A percentile compares a stretch with the other conserved stretches of the same genome.
These are phyloP conservation scores for Camillea tinctor DNA, from an alignment of 2,329 filamentous ascomycete genomes.

Conservation along the genomic window DNA sequence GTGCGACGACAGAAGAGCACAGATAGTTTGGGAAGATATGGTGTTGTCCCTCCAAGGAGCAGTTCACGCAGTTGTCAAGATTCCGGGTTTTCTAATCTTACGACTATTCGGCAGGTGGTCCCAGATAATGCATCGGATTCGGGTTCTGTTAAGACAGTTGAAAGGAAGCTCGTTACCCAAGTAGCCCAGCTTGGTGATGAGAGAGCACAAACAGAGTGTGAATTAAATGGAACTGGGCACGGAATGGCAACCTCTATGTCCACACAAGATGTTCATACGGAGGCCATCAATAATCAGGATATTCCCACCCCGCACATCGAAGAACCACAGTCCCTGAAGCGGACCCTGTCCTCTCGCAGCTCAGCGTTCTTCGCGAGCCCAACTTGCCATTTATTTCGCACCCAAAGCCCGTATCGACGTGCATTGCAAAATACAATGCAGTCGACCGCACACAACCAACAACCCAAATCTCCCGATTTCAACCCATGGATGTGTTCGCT, in stretches of 20 bases:
- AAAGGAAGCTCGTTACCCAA: neutral
- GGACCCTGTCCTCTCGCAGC: conserved; percentile 39
- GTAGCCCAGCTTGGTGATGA: neutral
- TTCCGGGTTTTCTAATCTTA: conserved; percentile 3
- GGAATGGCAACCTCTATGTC: neutral
- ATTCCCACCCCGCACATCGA: conserved; percentile 3
- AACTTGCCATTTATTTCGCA: conserved; percentile 50
- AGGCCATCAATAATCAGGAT: neutral
- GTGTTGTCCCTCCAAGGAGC: conserved; percentile 17
- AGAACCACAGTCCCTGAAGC: conserved; percentile 23
- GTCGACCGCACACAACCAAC: conserved; percentile 30
- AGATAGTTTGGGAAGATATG: conserved; percentile 15
- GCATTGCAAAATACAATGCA: conserved; percentile 48
- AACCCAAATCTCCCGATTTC: conserved; percentile 28
- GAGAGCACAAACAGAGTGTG: neutral
- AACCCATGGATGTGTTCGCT: conserved; percentile 41
- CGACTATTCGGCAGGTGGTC: conserved; percentile 28
- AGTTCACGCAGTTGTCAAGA: conserved; percentile 16
- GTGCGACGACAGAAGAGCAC: conserved; percentile 20
- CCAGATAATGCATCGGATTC: conserved; percentile 21
- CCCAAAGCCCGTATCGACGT: conserved; percentile 55
- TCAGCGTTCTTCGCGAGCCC: conserved; percentile 54
- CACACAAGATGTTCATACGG: neutral
- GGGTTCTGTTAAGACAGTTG: conserved; percentile 8
- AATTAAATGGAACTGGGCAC: neutral